Base-by-base conservation (phyloP, 768 basidiomycete species). In the Termitomyces heimii region DNA sequence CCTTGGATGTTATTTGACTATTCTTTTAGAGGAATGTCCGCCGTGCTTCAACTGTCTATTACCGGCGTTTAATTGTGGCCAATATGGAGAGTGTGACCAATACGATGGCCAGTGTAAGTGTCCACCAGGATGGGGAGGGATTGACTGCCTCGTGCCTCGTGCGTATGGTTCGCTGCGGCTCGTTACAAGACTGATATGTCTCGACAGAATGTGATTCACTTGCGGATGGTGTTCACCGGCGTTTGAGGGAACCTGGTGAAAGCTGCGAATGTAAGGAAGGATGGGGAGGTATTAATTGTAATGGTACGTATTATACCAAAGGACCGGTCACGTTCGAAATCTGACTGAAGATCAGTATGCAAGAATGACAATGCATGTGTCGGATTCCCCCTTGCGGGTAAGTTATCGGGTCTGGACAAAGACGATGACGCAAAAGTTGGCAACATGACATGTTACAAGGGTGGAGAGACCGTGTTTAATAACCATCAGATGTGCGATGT, bases 401-500 rank as follows among this genome's bases (percentile, higher is more conserved):
- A 67, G 14, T 67, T 77, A 7, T 70, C 66, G 24, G 67, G 67
- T 14, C 65, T 70, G n/a, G 75, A 73, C 14, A 73, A 73, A 20
- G 73, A 73, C 34, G 77, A 78, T 12, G 67, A 67, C 7, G 51
- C 69, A 1, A 62, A 67, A 20, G 64, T 67, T 5, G 70, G 71
- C 31, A 87, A 89, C 62, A 95, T 98, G 88, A 92, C 92, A 1
- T 98, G 97, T 69, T 96, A 97, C 79, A 89, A 80, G 54, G 92
- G 91, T 42, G 97, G 97, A 24, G 82, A 89, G 68, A 95, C 93
- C 0, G 89, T 99, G n/a, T 89, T 92, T 70, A 88, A 84, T 69
- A 94, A 97, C 62, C 93, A 94, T 71, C 96, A 99, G 70, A 93
- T 97, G 86, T 99, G 97, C 73, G 84, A 98, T 68, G 95, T 99